Base-by-base conservation (phyloP, 108 stramenopile species). In the Discostella pseudostelligera region DNA sequence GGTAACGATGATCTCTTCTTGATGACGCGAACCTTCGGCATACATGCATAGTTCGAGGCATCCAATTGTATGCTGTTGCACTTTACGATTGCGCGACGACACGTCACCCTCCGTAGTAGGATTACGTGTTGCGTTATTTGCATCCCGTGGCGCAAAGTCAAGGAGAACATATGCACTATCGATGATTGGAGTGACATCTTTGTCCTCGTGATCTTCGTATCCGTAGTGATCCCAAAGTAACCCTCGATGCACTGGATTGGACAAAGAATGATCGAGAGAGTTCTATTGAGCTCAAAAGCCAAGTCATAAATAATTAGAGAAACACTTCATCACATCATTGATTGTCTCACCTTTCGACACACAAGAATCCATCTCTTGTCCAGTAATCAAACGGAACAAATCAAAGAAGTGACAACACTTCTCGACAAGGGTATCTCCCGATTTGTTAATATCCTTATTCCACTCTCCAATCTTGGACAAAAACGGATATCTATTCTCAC, bases 361-460 rank as follows among this genome's bases (percentile, higher is more conserved):
- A 28, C 76, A 77, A 16, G 81, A 53, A n/a, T 70, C 57, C 46
- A 80, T 86, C 63, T 93, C 92, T 70, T 87, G 66, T 2, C 77
- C 69, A 32, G 84, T 93, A 49, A 93, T 88, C 36, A 93, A 65
- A 24, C 92, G 88, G 59, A 93, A 89, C 6, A 93, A 54, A 64
- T 93, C 88, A 74, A 89, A 93, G 63, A 93, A 93, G 61, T 93
- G 92, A 54, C 87, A 89, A 58, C 92, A 93, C 32, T 93, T 93
- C 59, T 89, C 92, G 1, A 93, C 92, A 29, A 93, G 62, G 3
- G 88, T 89, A 50, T 85, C 86, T 20, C 87, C 91, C 13, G 87
- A 83, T 69, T 92, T 92, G 10, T 65, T 39, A 3, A 71, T 47
- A 58, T 92, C 88, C 28, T 86, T 84, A 56, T 92, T 92, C 91